Evolutionary conservation across 805 yeast genomes (phyloP), one percentile per base, ranked within the genome.

Genomic region (Kuraishia piskuri): DNA sequence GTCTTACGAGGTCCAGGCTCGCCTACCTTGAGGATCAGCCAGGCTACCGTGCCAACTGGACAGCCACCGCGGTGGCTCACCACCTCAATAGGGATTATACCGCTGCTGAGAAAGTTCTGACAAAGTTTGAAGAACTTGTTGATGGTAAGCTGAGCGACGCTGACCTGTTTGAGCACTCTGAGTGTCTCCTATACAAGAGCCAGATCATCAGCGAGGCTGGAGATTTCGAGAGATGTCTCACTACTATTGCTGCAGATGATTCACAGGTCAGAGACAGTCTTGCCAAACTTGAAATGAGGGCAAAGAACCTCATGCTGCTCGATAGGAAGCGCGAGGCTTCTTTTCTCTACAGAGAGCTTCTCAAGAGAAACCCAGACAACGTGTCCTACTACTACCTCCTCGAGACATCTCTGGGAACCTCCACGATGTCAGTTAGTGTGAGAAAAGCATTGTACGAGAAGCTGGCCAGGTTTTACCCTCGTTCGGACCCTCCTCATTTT

Each of bases 21-120:
- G 74, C 76, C 44, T 83, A 82, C 61, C 76, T 94, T 67, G 88
- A 86, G 61, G 77, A 79, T 23, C 84, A 79, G 60, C 83, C 94
- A 10, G 96, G 96, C 0, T 88, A 82, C 65, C 79, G 97, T 58
- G 90, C 92, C 56, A 88, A 89, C 64, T 91, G 97, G 96, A 87
- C 96, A 1, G 84, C 86, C 0, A 75, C 87, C 51, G 96, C 96
- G 1, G 76, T 90, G 47, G 96, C 97, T 1, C 89, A 86, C 64
- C 88, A 88, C 66, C 73, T 91, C 64, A 80, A 80, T 65, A 78
- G 79, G 23, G 88, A 90, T 62, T 78, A 75, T 62, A 73, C 72
- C 40, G 80, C 80, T 22, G 92, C 96, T 6, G 84, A 84, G 53
- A 79, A 79, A 53, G 87, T 92, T 1, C 76, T 91, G 60, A 64